Evolutionary conservation across 768 basidiomycete genomes (phyloP).

Genomic region (Tephrocybe rancida): DNA sequence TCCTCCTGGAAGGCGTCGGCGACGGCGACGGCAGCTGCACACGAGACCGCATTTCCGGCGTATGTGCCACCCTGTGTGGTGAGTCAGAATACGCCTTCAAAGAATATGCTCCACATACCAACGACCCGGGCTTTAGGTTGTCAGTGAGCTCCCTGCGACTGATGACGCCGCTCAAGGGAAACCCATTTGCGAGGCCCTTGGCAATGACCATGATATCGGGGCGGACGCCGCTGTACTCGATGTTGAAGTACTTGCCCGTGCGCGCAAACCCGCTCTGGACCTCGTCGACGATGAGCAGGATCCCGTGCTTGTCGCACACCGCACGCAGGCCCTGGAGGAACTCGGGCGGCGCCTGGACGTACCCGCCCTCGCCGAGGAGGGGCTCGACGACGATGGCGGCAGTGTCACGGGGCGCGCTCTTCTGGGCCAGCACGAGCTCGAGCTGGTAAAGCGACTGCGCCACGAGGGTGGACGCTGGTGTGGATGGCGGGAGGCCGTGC

Average conservation of each 20-base stretch:
- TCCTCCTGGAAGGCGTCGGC: constrained; percentile 81
- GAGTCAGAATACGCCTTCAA: constrained; percentile 32
- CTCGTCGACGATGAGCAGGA: constrained; percentile 85
- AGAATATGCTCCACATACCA: constrained; percentile 46
- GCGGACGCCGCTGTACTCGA: constrained; percentile 80
- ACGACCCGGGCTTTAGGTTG: constrained; percentile 73
- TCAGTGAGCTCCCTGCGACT: constrained; percentile 83
- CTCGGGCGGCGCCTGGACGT: constrained; percentile 81
- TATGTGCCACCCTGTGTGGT: constrained; percentile 85
- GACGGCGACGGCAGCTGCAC: constrained; percentile 88
- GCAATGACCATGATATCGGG: constrained; percentile 92
- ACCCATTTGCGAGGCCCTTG: constrained; percentile 92
- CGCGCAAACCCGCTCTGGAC: constrained; percentile 91
- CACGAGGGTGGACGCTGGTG: constrained; percentile 59
- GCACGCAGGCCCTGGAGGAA: constrained; percentile 80
- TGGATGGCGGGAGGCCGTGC: constrained; percentile 55
- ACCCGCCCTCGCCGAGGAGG: constrained; percentile 94
- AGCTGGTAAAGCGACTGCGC: constrained; percentile 76
- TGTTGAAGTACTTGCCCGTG: constrained; percentile 81
- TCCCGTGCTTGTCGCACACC: constrained; percentile 86
- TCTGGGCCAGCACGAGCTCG: constrained; percentile 74
- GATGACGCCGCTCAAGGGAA: constrained; percentile 88
- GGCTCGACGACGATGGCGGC: constrained; percentile 95
- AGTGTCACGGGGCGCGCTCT: constrained; percentile 81
- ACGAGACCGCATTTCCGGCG: constrained; percentile 89